Evolutionary conservation across 108 stramenopile genomes (phyloP).

Genomic region (Cyclostephanos tholiformis): DNA sequence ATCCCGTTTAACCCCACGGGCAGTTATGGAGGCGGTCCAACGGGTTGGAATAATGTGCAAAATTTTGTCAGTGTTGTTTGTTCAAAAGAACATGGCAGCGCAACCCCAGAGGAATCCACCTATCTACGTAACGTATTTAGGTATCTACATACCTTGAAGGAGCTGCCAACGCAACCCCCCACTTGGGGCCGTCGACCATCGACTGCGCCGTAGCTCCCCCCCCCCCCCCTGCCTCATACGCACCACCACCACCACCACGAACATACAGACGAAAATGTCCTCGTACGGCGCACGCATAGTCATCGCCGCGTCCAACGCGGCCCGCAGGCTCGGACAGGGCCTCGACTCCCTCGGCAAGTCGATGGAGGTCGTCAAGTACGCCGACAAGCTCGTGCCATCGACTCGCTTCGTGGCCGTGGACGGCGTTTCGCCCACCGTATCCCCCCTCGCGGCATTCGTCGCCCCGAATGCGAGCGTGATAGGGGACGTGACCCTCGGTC

Average conservation of each 20-base stretch:
- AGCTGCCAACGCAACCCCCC: too few relatives aligned
- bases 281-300: constrained; percentile 67
- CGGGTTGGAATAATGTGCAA: constrained; percentile 58
- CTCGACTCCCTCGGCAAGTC: constrained; percentile 69
- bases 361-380: constrained; percentile 84
- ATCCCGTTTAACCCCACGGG: constrained; percentile 97
- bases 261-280: constrained; percentile 38
- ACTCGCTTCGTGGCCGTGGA: constrained; percentile 88
- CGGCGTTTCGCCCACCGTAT: constrained; percentile 70
- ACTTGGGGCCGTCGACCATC: too few relatives aligned
- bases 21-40: constrained; percentile 74
- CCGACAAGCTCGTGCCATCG: constrained; percentile 84
- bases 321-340: constrained; percentile 63
- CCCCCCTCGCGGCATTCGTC: constrained; percentile 69
- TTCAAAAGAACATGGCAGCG: too few relatives aligned
- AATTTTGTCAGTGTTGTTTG: constrained; percentile 73
- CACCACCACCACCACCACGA: background rate
- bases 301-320: constrained; percentile 68
- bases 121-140: too few relatives aligned
- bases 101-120: too few relatives aligned
- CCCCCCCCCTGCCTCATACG: background rate
- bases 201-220: background rate
- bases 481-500: constrained; percentile 80
- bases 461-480: constrained; percentile 84
- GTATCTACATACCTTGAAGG: too few relatives aligned